Conservation (phyloP, 305 asterid genomes). For the Solanum aculeatissimum region DNA sequence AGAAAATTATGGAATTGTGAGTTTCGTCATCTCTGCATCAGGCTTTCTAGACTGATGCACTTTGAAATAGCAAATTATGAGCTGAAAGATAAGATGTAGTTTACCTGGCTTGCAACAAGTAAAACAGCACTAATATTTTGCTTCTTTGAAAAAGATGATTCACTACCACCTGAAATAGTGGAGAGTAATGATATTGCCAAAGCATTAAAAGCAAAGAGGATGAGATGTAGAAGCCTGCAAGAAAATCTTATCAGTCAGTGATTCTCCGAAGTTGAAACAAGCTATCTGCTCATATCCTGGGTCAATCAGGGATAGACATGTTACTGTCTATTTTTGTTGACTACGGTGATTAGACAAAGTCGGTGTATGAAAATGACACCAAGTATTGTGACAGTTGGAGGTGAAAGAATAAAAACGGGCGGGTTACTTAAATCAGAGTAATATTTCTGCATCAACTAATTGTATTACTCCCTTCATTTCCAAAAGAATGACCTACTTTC, state of each 20-base stretch:
- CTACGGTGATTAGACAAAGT: background rate
- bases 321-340: background rate
- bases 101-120: slow-evolving; percentile 89
- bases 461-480: background rate
- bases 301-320: background rate
- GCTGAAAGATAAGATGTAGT: background rate
- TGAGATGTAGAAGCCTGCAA: slow-evolving; percentile 65
- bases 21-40: background rate
- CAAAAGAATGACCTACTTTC: no score
- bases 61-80: background rate
- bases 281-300: background rate
- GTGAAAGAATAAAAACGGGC: background rate
- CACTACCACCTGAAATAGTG: slow-evolving; percentile 37
- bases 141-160: slow-evolving; percentile 55
- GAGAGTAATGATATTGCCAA: slow-evolving; percentile 35
- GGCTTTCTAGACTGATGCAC: background rate
- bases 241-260: background rate
- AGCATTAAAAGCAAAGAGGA: slow-evolving; percentile 54
- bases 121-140: slow-evolving; percentile 65
- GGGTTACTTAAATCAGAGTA: background rate
- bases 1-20: background rate
- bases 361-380: background rate
- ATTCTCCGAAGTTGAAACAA: background rate
- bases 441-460: background rate
- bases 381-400: background rate